Evolutionary conservation across 257 asterid species (phyloP).

Genomic region (Sherardia arvensis): DNA sequence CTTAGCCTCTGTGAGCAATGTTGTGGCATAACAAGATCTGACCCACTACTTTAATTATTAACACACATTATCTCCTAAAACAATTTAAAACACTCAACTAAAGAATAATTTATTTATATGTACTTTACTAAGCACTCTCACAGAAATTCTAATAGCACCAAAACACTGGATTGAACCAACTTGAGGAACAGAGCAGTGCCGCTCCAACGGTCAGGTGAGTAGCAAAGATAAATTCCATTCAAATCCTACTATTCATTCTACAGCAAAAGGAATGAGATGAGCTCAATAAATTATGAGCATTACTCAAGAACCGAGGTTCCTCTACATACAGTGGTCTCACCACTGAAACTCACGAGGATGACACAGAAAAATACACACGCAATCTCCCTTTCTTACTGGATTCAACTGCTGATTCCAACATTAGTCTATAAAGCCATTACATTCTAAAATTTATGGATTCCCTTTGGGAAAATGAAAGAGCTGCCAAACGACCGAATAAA

Average conservation of each 20-base stretch:
- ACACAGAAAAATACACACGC: background rate
- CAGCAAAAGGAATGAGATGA: background rate
- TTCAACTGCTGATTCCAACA: background rate
- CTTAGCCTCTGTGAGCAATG: background rate
- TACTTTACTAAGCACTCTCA: background rate
- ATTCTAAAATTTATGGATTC: background rate
- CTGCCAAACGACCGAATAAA: background rate
- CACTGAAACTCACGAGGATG: background rate
- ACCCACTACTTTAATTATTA: background rate
- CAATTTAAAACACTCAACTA: background rate
- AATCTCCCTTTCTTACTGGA: background rate
- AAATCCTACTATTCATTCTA: background rate
- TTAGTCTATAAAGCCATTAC: background rate
- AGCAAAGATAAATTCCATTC: background rate
- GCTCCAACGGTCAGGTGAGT: background rate
- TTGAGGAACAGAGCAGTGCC: too few relatives aligned
- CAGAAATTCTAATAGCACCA: background rate
- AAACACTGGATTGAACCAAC: background rate
- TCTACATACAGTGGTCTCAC: background rate
- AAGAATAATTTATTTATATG: background rate
- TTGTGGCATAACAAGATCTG: background rate
- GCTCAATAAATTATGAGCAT: background rate
- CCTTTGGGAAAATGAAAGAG: background rate
- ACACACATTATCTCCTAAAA: background rate
- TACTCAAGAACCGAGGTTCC: background rate